A percentile compares a stretch with the other conserved stretches of the same genome.
phyloP scores from a whole-genome alignment of 1,284 basidiomycete genomes.

The Melampsora americana region DNA sequence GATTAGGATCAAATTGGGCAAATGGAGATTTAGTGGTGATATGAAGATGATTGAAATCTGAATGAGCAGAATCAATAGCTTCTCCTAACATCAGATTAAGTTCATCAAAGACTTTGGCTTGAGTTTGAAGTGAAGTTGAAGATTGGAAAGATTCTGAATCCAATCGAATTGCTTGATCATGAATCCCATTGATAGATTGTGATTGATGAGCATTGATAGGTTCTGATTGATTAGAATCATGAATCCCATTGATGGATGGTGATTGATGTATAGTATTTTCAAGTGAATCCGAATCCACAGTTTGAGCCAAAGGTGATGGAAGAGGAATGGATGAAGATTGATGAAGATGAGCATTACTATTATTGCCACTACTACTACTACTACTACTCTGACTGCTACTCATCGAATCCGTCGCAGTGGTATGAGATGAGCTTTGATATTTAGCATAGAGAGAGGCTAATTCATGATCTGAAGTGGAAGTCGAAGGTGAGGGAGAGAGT shows the following conservation, averaged over 20 bases:
- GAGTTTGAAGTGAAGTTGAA: background rate
- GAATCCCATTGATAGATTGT: slow-evolving; percentile 5
- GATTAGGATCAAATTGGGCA: background rate
- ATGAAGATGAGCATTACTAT: no score
- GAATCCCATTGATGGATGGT: background rate
- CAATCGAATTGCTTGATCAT: slow-evolving; percentile 16
- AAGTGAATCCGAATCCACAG: background rate
- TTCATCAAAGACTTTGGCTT: slow-evolving; percentile 23
- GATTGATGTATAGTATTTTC: background rate
- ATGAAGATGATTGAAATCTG: slow-evolving; percentile 5
- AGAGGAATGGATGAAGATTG: no score
- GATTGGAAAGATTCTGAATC: background rate
- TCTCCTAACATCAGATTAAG: slow-evolving; percentile 37
- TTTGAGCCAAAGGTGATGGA: no score
- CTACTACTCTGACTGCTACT: no score
- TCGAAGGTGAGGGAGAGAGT: background rate
- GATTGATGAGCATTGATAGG: background rate
- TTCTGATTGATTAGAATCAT: background rate
- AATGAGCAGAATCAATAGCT: slow-evolving; percentile 32
- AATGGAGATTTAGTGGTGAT: background rate
- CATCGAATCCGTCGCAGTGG: no score
- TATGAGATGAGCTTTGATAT: slow-evolving; percentile 18
- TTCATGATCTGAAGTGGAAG: slow-evolving; percentile 19
- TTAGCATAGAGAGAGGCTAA: slow-evolving; percentile 32
- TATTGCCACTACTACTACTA: no score